Percentiles rank a stretch among this genome's conserved stretches.
These are phyloP conservation scores for Phytophthora foliorum DNA, from an alignment of 352 stramenopile species.

Conservation along the genomic window DNA sequence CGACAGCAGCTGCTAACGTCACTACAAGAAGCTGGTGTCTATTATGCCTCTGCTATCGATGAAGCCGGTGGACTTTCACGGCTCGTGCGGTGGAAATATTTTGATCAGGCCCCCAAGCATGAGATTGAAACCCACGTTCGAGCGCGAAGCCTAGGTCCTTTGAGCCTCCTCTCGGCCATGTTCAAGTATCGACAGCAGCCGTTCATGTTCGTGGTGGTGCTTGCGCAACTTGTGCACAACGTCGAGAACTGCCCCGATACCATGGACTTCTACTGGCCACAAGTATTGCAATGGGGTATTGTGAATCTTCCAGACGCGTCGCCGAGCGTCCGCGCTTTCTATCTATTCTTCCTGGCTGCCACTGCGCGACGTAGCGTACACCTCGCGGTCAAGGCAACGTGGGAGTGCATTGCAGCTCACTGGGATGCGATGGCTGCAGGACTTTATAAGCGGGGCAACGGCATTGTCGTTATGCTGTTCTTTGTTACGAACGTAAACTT, in stretches of 20 bases:
- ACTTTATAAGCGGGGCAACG: constrained; percentile 52
- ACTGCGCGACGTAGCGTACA: constrained; percentile 62
- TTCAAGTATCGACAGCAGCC: constrained; percentile 75
- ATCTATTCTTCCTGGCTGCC: constrained; percentile 68
- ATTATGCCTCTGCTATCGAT: constrained; percentile 51
- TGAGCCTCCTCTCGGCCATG: constrained; percentile 68
- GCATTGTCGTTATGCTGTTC: constrained; percentile 69
- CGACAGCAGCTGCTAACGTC: constrained; percentile 60
- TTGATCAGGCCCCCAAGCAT: constrained; percentile 56
- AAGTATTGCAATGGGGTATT: constrained; percentile 77
- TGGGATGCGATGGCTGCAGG: constrained; percentile 64
- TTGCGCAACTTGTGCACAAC: constrained; percentile 68
- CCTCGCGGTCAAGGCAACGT: constrained; percentile 66
- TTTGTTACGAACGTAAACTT: constrained; percentile 75
- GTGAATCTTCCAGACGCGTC: constrained; percentile 52
- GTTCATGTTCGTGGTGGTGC: constrained; percentile 76
- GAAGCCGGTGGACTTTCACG: constrained; percentile 59
- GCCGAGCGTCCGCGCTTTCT: constrained; percentile 68
- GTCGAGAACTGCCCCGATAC: constrained; percentile 63
- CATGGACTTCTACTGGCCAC: constrained; percentile 79
- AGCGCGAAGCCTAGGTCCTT: constrained; percentile 48
- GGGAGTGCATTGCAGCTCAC: constrained; percentile 73
- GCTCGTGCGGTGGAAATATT: constrained; percentile 66
- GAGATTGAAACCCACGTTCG: constrained; percentile 55
- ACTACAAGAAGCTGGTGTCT: constrained; percentile 45